Percentiles rank a stretch among this genome's conserved stretches.
Conservation (phyloP, 1,284 basidiomycete species). For the Serendipita sp. region DNA sequence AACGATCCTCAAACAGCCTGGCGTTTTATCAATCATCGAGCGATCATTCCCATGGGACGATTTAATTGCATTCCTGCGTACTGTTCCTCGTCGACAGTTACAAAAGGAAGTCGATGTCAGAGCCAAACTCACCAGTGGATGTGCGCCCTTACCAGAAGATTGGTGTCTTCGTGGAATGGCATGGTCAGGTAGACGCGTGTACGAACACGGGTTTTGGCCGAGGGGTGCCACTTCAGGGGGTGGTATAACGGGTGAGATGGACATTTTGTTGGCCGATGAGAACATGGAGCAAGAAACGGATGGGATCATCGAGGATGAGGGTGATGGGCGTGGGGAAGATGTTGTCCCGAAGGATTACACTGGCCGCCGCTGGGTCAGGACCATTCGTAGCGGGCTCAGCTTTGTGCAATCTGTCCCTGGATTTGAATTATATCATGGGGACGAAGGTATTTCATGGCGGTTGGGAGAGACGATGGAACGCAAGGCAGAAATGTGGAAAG, state of each 20-base stretch:
- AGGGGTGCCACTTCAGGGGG: conserved; percentile 25
- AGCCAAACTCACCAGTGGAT: conserved; percentile 47
- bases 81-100: conserved; percentile 43
- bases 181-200: conserved; percentile 81
- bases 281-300: conserved; percentile 39
- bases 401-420: conserved; percentile 64
- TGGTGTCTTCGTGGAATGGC: conserved; percentile 92
- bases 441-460: conserved; percentile 45
- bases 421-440: conserved; percentile 38
- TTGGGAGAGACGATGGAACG: conserved; percentile 52
- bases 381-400: conserved; percentile 56
- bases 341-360: conserved; percentile 24
- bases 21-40: conserved; percentile 49
- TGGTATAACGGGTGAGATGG: conserved; percentile 49
- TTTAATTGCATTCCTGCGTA: conserved; percentile 52
- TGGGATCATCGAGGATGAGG: conserved; percentile 57
- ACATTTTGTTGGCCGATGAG: conserved; percentile 53
- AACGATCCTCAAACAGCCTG: conserved; percentile 53
- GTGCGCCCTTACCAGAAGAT: conserved; percentile 76
- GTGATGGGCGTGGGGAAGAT: conserved; percentile 43
- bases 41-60: conserved; percentile 75
- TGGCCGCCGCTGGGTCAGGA: conserved; percentile 52
- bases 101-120: conserved; percentile 19
- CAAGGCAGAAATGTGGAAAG: conserved; percentile 58
- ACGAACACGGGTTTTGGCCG: conserved; percentile 80